These are phyloP conservation scores for Aureobasidium namibiae DNA, from an alignment of 2,329 filamentous ascomycete genomes.

Conservation along the genomic window DNA sequence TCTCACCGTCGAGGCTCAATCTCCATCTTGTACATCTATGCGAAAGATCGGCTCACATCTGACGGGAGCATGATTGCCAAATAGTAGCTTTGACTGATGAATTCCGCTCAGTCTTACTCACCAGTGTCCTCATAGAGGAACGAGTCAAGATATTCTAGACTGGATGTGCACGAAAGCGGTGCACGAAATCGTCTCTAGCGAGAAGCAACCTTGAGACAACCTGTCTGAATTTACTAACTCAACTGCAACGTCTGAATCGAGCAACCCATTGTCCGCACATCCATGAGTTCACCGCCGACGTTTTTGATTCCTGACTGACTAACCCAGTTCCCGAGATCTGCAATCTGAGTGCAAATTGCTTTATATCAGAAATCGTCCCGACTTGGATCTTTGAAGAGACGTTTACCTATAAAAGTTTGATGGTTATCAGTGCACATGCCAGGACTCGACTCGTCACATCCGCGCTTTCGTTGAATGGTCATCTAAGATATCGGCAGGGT, in stretches of 20 bases:
- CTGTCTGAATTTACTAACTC: not conserved
- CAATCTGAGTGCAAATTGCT: too few species aligned
- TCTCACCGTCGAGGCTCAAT: not conserved
- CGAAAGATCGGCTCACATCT: not conserved
- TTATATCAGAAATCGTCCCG: too few species aligned
- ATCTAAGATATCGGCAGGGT: not conserved
- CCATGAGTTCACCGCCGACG: not conserved
- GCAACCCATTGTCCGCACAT: not conserved
- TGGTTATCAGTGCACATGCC: too few species aligned
- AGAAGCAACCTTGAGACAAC: not conserved
- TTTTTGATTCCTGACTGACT: too few species aligned
- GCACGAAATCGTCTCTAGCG: not conserved
- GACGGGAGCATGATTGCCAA: not conserved
- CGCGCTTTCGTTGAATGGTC: too few species aligned
- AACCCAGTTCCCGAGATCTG: too few species aligned
- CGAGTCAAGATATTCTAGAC: not conserved
- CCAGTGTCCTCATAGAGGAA: not conserved
- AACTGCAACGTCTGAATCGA: not conserved
- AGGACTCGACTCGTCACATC: too few species aligned
- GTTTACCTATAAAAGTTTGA: too few species aligned
- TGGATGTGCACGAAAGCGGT: not conserved
- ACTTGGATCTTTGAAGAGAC: too few species aligned
- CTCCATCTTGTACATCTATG: not conserved
- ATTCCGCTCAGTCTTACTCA: too few species aligned
- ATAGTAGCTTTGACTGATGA: not conserved